Base-by-base conservation (phyloP, 805 yeast species). In the Zygotorulaspora chibaensis region DNA sequence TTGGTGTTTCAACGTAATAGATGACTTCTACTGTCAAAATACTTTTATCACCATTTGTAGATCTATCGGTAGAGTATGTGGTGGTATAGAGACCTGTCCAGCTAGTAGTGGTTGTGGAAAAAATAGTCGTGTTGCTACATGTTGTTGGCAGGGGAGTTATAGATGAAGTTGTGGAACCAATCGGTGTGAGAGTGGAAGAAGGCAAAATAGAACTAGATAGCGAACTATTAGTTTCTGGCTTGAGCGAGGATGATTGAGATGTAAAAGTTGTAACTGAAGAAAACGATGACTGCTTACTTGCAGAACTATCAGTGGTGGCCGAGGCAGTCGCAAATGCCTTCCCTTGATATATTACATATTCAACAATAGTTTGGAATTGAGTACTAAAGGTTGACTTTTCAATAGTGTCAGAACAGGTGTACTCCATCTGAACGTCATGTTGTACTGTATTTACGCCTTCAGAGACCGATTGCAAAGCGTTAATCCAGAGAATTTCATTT, bases 381-480 rank as follows among this genome's bases (percentile, higher is more conserved):
- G 56, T 55, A n/a, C 51, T 35, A 36, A 51, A 56, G 1, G 59
- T 50, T 9, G 63, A 57, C 8, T 43, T 51, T n/a, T 58, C 54
- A 10, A 48, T 29, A 3, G 68, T 64, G 26, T 58, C 54, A 27
- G 60, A 48, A 47, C 72, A 68, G 3, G 59, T 41, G 13, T 55
- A 57, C 11, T 47, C 49, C 16, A 52, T 40, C 25, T 40, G 42
- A 18, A 61, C 47, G 12, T 48, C 53, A 36, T 62, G 63, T 15
- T 45, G 46, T 23, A 59, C 42, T 3, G 57, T 56, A 29, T 56
- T 54, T 8, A 34, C 38, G 17, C 58, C 61, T 2, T 28, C 48
- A 5, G 53, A 47, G 16, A 62, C 38, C 8, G 47, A 25, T 53
- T 70, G 73, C 23, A 65, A 53, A 11, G 61, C 65, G 35, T 70